Evolutionary conservation across 2,329 filamentous ascomycete species (phyloP), one percentile per base, ranked within the genome.

Genomic region (Aspergillus sp.): DNA sequence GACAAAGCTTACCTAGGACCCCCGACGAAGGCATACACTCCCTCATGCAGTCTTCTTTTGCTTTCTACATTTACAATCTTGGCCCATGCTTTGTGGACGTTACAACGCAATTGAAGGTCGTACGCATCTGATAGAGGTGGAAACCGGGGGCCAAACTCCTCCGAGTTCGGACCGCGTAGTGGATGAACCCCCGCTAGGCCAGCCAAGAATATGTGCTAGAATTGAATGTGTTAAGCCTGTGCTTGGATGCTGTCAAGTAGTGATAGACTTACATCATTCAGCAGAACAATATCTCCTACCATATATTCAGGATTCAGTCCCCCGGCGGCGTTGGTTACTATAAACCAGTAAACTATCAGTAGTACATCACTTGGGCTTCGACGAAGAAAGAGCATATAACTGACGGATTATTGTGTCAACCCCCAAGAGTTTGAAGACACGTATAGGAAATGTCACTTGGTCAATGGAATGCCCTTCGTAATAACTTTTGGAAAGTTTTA

Each of bases 401-500:
- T 66, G 69, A 85, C 83, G 80, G 64, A 87, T 81, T 66, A 89
- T 81, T 2, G 82, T 85, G 64, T 86, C 79, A 19, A 89, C 80
- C 23, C 85, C 86, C 8, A 89, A 74, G 0, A 85, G 71, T 66
- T 86, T 87, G 75, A 88, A 86, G 5, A 89, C 83, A 55, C 87
- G 81, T 10, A 87, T 83, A 25, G 87, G 86, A 67, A 89, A 88
- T 25, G 86, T 86, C 39, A 87, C 82, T 50, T 81, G 77, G 57
- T 86, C 81, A 76, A 89, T 86, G 2, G 82, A 81, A 69, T 89
- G 84, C 36, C 87, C 87, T 75, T 90, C 87, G 70, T 89, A 90
- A 75, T 86, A 89, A 73, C 86, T 88, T 41, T 50, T 6, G 13
- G 30, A 30, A 39, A 10, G 13, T 38, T 13, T 30, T 8, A 53